phyloP scores from a whole-genome alignment of 345 rosid genomes.

The Melastoma malabathricum region DNA sequence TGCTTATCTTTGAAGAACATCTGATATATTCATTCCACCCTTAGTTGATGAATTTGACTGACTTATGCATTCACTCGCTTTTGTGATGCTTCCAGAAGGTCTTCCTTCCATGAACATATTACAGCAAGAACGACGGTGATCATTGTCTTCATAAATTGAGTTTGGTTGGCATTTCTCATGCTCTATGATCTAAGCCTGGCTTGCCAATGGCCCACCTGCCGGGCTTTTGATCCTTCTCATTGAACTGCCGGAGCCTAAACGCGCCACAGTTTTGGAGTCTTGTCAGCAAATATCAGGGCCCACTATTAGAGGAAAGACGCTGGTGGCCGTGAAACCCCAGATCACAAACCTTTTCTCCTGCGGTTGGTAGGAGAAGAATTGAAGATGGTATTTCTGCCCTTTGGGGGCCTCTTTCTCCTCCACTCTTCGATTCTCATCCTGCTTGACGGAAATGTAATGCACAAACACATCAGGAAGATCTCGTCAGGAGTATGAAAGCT shows the following conservation, averaged over 20 bases:
- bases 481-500: background rate
- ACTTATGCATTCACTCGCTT: too few species aligned
- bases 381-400: conserved; percentile 49
- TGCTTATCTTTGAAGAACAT: background rate
- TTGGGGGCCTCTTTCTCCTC: conserved; percentile 69
- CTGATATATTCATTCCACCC: too few species aligned
- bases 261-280: too few species aligned
- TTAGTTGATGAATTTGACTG: too few species aligned
- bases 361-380: conserved; percentile 45
- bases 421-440: conserved; percentile 61
- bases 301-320: conserved; percentile 55
- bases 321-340: conserved; percentile 74
- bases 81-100: too few species aligned
- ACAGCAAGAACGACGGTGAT: too few species aligned
- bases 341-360: conserved; percentile 35
- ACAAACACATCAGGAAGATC: background rate
- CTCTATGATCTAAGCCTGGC: too few species aligned
- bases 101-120: too few species aligned
- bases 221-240: too few species aligned
- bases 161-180: too few species aligned
- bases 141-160: too few species aligned
- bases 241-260: background rate
- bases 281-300: conserved; percentile 45
- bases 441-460: background rate
- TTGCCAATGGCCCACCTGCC: too few species aligned